Evolutionary conservation across 495 filamentous ascomycete genomes (phyloP).

Genomic region (Talaromyces liani): DNA sequence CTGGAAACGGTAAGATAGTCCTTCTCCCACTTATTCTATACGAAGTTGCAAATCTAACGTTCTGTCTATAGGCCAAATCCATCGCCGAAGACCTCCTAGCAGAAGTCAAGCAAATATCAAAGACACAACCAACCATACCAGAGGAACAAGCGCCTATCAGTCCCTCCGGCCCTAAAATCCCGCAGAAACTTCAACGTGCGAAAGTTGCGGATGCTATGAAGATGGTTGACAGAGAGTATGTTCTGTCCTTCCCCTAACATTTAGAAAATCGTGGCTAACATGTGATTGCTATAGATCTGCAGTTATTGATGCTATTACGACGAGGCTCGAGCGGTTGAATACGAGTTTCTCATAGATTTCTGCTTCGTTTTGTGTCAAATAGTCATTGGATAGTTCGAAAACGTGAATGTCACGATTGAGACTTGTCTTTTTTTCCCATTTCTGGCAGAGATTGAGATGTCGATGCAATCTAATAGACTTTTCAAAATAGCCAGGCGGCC

Average conservation of each 20-base stretch:
- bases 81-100: conserved; percentile 45
- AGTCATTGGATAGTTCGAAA: background rate
- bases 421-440: no score
- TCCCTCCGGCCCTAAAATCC: conserved; percentile 42
- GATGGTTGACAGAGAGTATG: conserved; percentile 62
- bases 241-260: conserved; percentile 4
- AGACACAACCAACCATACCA: conserved; percentile 17
- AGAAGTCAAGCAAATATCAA: conserved; percentile 32
- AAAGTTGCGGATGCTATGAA: conserved; percentile 63
- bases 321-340: conserved; percentile 29
- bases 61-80: conserved; percentile 29
- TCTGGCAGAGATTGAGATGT: no score
- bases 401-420: background rate
- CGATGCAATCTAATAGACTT: background rate
- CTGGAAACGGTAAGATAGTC: conserved; percentile 30
- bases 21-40: background rate
- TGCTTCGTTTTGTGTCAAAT: background rate
- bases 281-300: conserved; percentile 20
- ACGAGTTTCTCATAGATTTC: conserved; percentile 13
- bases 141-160: conserved; percentile 28
- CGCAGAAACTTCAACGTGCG: conserved; percentile 57
- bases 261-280: conserved; percentile 8
- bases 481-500: background rate
- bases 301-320: conserved; percentile 33
- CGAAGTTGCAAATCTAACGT: background rate